Conservation (phyloP, 331 rosid species). For the Cucumis variabilis region DNA sequence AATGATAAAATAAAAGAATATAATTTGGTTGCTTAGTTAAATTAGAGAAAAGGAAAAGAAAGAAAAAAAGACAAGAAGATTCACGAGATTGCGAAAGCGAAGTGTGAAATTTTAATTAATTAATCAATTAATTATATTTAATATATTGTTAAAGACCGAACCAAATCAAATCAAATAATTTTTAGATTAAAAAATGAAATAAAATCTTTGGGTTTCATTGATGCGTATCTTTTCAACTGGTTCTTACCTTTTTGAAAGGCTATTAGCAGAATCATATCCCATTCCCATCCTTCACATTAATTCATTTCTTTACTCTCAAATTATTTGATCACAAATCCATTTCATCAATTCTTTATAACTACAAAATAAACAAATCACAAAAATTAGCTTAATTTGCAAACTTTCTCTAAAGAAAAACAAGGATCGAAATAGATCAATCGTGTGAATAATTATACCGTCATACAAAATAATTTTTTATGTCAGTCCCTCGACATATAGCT, state of each 20-base stretch:
- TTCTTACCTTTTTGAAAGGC: neutral
- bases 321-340: neutral
- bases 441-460: too few species aligned
- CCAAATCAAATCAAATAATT: neutral
- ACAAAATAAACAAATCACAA: too few species aligned
- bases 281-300: neutral
- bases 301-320: neutral
- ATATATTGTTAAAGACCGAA: neutral
- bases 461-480: too few species aligned
- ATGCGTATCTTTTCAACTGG: neutral
- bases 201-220: neutral
- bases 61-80: neutral
- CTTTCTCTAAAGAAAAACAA: too few species aligned
- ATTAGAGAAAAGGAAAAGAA: too few species aligned
- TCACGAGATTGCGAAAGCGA: neutral
- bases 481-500: too few species aligned
- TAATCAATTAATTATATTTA: too few species aligned
- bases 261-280: neutral
- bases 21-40: neutral
- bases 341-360: neutral
- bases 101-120: neutral
- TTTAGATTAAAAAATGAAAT: neutral
- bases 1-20: too few species aligned
- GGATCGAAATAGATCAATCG: too few species aligned
- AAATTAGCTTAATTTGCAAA: too few species aligned